A percentile compares a stretch with the other conserved stretches of the same genome.
phyloP scores from a whole-genome alignment of 768 basidiomycete genomes.

The Leccinum arenicola region DNA sequence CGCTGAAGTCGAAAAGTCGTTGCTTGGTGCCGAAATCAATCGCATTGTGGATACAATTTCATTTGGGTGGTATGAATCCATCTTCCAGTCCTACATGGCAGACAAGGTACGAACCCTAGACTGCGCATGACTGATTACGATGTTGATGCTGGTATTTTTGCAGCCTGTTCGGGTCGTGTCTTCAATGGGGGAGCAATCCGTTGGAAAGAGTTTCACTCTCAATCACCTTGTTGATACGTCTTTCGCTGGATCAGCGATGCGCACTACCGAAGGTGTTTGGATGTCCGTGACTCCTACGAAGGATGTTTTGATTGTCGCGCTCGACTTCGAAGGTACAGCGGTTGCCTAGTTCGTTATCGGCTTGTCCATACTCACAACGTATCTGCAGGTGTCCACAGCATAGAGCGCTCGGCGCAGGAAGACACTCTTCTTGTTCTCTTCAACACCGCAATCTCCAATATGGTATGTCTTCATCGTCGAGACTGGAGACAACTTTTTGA shows the following conservation, averaged over 20 bases:
- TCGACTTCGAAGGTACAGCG: constrained; percentile 59
- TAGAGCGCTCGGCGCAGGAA: constrained; percentile 61
- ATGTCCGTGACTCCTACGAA: constrained; percentile 63
- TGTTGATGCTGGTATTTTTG: background rate
- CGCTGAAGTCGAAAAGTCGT: constrained; percentile 44
- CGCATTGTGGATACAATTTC: constrained; percentile 54
- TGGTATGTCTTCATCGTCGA: constrained; percentile 36
- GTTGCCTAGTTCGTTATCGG: constrained; percentile 1
- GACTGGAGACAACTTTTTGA: background rate
- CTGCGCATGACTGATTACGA: background rate
- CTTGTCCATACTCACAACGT: background rate
- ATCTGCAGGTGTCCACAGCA: constrained; percentile 55
- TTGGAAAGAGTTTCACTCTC: constrained; percentile 56
- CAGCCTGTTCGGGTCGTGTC: constrained; percentile 64
- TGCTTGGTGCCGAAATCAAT: constrained; percentile 58
- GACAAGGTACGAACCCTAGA: constrained; percentile 39
- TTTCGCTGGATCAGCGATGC: constrained; percentile 63
- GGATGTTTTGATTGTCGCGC: constrained; percentile 52
- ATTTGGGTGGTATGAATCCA: constrained; percentile 64
- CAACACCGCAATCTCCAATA: constrained; percentile 62
- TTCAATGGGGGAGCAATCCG: constrained; percentile 68
- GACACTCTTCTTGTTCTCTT: constrained; percentile 63
- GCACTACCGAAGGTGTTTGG: constrained; percentile 65
- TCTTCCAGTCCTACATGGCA: constrained; percentile 62
- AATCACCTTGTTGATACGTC: constrained; percentile 65